Conservation (phyloP, 2,329 filamentous ascomycete genomes). For the Pseudogymnoascus sp. region DNA sequence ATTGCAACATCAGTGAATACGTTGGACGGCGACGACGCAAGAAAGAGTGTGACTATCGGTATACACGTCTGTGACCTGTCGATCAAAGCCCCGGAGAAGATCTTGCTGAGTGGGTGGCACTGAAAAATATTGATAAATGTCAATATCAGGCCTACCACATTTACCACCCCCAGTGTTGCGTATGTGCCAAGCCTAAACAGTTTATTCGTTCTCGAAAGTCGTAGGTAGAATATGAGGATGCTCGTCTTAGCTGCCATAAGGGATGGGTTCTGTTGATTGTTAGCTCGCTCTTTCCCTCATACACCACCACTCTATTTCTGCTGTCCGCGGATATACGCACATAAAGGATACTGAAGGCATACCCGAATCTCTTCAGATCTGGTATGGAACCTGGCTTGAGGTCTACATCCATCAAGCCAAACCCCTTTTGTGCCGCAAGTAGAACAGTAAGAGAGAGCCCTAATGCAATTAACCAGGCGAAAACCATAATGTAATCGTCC, state of each 20-base stretch:
- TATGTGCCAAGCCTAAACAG: conserved; percentile 74
- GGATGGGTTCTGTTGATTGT: conserved; percentile 59
- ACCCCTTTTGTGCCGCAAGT: conserved; percentile 52
- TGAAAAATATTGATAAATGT: conserved; percentile 82
- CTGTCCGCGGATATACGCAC: conserved; percentile 30
- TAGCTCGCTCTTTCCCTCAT: conserved; percentile 2
- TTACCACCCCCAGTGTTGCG: conserved; percentile 67
- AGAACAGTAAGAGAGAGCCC: conserved; percentile 59
- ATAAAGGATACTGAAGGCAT: conserved; percentile 54
- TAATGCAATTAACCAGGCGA: conserved; percentile 67
- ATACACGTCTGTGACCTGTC: conserved; percentile 12
- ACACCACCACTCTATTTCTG: not conserved
- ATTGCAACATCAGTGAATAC: conserved; percentile 83
- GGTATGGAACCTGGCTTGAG: conserved; percentile 42
- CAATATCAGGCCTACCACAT: conserved; percentile 65
- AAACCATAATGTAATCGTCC: conserved; percentile 73
- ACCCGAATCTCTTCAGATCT: conserved; percentile 50
- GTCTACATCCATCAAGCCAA: conserved; percentile 57
- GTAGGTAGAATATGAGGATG: conserved; percentile 78
- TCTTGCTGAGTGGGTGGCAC: conserved; percentile 63
- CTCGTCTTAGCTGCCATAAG: conserved; percentile 86
- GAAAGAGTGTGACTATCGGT: conserved; percentile 52
- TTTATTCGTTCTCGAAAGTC: conserved; percentile 65
- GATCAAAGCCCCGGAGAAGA: conserved; percentile 42
- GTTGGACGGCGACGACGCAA: conserved; percentile 76